These are phyloP conservation scores for Quercus alba DNA, from an alignment of 306 rosid species.

Conservation along the genomic window DNA sequence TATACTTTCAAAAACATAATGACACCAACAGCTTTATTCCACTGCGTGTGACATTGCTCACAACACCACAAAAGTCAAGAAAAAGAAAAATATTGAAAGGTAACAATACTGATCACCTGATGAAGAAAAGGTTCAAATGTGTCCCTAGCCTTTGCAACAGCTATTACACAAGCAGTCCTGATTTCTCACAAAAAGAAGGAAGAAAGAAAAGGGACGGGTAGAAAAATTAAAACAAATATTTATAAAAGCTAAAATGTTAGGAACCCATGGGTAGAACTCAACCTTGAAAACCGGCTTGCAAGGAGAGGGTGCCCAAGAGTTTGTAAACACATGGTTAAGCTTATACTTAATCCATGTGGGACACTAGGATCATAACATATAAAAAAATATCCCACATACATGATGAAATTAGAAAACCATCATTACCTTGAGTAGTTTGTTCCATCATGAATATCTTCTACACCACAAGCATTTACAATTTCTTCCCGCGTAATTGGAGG, in stretches of 20 bases:
- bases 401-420: too few species aligned
- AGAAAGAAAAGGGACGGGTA: not conserved
- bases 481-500: slow-evolving; percentile 63
- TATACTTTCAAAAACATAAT: not conserved
- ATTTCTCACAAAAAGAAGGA: slow-evolving; percentile 17
- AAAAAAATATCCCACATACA: too few species aligned
- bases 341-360: too few species aligned
- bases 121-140: slow-evolving; percentile 94
- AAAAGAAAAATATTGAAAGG: slow-evolving; percentile 2
- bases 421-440: too few species aligned
- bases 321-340: too few species aligned
- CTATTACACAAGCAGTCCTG: slow-evolving; percentile 99
- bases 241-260: not conserved
- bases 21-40: not conserved
- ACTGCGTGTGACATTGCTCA: not conserved
- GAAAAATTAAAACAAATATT: not conserved
- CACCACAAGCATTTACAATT: too few species aligned
- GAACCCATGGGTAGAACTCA: too few species aligned
- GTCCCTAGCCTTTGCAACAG: slow-evolving; percentile 96
- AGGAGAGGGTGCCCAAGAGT: too few species aligned
- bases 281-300: too few species aligned
- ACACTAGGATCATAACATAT: too few species aligned
- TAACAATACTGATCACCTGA: slow-evolving; percentile 56
- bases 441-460: too few species aligned
- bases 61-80: not conserved